These are phyloP conservation scores for Kuraishia molischiana DNA, from an alignment of 805 yeast genomes.

Conservation along the genomic window DNA sequence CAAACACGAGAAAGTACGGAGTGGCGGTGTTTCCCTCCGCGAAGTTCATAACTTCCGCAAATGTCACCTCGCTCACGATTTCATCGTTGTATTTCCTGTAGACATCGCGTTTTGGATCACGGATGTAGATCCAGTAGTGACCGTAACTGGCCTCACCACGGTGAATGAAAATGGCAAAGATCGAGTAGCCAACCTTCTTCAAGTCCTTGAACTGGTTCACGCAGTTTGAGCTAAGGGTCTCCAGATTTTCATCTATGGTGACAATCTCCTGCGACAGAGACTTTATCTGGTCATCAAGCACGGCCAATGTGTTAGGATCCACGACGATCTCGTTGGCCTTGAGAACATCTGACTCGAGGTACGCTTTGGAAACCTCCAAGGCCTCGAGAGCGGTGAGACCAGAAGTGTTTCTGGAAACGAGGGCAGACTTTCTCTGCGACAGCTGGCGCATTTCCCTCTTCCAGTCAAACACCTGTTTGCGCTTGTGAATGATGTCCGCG, in stretches of 20 bases:
- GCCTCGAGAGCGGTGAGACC: constrained; percentile 42
- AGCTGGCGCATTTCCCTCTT: constrained; percentile 40
- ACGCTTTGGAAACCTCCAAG: constrained; percentile 46
- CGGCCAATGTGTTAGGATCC: constrained; percentile 35
- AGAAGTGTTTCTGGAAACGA: constrained; percentile 36
- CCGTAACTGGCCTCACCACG: constrained; percentile 95
- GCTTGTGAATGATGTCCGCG: constrained; percentile 36
- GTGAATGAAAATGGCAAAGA: constrained; percentile 90
- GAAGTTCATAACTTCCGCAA: constrained; percentile 59
- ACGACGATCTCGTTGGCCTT: constrained; percentile 25
- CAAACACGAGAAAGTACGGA: constrained; percentile 86
- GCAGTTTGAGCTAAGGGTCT: constrained; percentile 36
- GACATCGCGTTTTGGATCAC: constrained; percentile 54
- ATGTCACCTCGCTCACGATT: constrained; percentile 71
- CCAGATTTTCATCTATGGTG: constrained; percentile 26
- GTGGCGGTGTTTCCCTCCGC: constrained; percentile 74
- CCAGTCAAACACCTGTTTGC: constrained; percentile 55
- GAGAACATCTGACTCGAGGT: constrained; percentile 33
- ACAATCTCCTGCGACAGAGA: constrained; percentile 36
- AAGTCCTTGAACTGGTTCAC: constrained; percentile 53
- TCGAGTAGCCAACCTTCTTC: constrained; percentile 59
- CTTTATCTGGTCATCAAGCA: constrained; percentile 35
- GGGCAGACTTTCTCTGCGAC: constrained; percentile 28
- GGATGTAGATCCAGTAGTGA: constrained; percentile 93
- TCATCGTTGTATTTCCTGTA: constrained; percentile 95